These are phyloP conservation scores for Urtica urens DNA, from an alignment of 306 rosid genomes.

Conservation along the genomic window DNA sequence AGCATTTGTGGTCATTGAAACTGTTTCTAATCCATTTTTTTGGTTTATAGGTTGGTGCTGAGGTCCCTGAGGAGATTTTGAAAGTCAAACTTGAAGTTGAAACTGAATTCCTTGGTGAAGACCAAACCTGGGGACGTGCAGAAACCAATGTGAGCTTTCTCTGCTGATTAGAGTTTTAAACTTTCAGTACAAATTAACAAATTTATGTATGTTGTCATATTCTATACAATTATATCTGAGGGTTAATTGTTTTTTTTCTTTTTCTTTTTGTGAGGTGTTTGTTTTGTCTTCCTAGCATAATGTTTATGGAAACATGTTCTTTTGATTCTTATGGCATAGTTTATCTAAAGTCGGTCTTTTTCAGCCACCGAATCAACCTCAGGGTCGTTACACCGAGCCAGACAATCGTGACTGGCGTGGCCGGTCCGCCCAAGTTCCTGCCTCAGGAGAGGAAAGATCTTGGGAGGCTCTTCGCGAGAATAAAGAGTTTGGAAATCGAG, in stretches of 20 bases:
- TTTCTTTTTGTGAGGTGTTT: no score
- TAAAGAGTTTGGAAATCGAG: slow-evolving; percentile 50
- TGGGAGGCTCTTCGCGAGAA: slow-evolving; percentile 55
- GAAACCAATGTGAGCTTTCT: slow-evolving; percentile 57
- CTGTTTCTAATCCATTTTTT: neutral
- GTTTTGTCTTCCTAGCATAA: no score
- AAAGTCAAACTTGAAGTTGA: slow-evolving; percentile 67
- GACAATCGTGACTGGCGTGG: slow-evolving; percentile 95
- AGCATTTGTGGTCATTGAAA: neutral
- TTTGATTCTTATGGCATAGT: neutral
- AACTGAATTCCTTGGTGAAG: slow-evolving; percentile 72
- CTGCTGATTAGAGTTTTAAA: neutral
- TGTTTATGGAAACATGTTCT: no score
- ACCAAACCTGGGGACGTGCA: slow-evolving; percentile 63
- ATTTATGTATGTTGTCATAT: no score
- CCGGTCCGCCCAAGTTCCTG: slow-evolving; percentile 52
- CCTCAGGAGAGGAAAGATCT: slow-evolving; percentile 61
- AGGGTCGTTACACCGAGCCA: slow-evolving; percentile 68
- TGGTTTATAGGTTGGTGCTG: slow-evolving; percentile 35
- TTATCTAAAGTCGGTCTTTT: slow-evolving; percentile 6
- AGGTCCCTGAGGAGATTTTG: slow-evolving; percentile 53
- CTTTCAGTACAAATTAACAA: no score
- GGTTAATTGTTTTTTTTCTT: no score
- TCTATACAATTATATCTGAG: no score
- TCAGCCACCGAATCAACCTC: slow-evolving; percentile 50